phyloP scores from a whole-genome alignment of 768 basidiomycete genomes.

The Amanita brunnescens region DNA sequence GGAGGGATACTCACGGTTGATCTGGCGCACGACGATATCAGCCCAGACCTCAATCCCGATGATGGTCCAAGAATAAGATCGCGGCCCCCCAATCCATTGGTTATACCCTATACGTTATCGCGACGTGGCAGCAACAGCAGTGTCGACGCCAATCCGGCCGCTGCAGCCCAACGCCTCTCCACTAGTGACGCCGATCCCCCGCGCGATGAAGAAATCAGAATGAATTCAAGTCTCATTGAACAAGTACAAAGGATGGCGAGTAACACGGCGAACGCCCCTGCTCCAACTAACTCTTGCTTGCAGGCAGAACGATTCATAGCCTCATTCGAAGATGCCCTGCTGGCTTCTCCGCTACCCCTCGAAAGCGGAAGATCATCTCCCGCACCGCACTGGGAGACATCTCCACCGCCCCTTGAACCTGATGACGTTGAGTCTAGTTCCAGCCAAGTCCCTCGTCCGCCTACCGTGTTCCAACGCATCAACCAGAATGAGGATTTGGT shows the following conservation, averaged over 20 bases:
- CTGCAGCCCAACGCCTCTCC: too few species aligned
- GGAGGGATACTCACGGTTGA: slow-evolving; percentile 1
- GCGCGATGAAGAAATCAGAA: background rate
- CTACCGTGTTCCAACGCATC: background rate
- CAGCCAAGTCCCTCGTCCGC: too few species aligned
- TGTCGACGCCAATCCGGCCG: background rate
- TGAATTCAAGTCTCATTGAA: background rate
- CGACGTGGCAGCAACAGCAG: background rate
- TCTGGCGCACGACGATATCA: background rate
- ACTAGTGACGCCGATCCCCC: background rate
- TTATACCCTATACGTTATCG: background rate
- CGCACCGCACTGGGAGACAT: background rate
- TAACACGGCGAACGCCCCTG: too few species aligned
- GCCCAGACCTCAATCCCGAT: background rate
- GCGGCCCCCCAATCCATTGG: background rate
- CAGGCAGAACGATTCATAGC: slow-evolving; percentile 3
- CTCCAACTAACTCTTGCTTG: background rate
- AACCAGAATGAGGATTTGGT: background rate
- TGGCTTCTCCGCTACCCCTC: background rate
- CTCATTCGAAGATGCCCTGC: background rate
- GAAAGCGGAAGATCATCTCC: background rate
- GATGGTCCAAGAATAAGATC: background rate
- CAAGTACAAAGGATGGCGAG: slow-evolving; percentile 1
- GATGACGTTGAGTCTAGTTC: background rate
- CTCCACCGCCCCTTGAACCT: background rate